Base-by-base conservation (phyloP, 108 stramenopile genomes). In the Schizochytrium sp. region DNA sequence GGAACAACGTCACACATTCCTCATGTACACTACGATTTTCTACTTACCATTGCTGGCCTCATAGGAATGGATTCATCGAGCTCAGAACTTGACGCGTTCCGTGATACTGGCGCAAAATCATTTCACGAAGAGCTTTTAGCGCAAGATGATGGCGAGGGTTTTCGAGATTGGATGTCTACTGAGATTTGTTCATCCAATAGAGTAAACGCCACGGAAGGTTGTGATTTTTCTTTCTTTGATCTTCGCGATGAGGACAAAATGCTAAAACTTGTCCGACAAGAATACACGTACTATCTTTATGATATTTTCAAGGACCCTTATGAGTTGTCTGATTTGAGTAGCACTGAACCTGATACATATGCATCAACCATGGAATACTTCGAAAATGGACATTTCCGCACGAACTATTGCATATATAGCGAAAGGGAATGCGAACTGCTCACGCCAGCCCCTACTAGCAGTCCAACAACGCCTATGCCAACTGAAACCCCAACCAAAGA, bases 201-300 rank as follows among this genome's bases (percentile, higher is more conserved):
- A 5, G 47, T 55, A 8, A 53, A 83, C 3, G 28, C 28, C 76
- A 10, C 45, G 28, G 40, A 83, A 38, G 76, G 76, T 10, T 83
- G 76, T 53, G 28, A 83, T 40, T 83, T 83, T 50, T 47, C 76
- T 5, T 83, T 83, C 47, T 83, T 83, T 50, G 76, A 83, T 28
- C n/a, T 83, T 47, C 76, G 76, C 8, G 28, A 1, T 53, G 1
- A 10, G 0, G 76, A 42, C 28, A 47, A 53, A 0, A 49, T 53
- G 47, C 53, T 83, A 5, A 83, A 83, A 53, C 76, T 83, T 55
- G 76, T 83, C 10, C 76, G 76, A 5, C 50, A 55, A n/a, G 76
- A 17, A 38, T 83, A 83, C 76, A 2, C 47, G 45, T 83, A 83
- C 76, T 55, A 55, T 47, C 76, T 83, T 53, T 83, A 19, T 40